Conservation (phyloP, 2,329 filamentous ascomycete genomes). For the Ophiobolus disseminans region DNA sequence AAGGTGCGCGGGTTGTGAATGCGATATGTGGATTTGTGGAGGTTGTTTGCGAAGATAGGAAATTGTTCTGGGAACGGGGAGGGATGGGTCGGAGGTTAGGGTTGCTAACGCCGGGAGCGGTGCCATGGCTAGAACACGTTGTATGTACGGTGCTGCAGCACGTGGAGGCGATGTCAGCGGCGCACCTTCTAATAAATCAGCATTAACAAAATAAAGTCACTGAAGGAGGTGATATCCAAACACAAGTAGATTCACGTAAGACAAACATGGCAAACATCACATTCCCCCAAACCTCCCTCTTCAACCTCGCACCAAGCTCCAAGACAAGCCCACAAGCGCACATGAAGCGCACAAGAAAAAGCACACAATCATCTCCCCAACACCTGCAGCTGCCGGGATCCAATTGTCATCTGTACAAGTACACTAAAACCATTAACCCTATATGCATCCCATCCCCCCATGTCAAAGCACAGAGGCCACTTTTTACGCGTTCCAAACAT, state of each 20-base stretch:
- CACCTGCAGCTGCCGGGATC: slow-evolving; percentile 8
- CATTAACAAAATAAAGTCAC: background rate
- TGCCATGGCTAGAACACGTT: slow-evolving; percentile 1
- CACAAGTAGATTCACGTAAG: background rate
- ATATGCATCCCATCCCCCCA: slow-evolving; percentile 26
- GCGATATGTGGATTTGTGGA: slow-evolving; percentile 17
- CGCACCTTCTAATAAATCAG: background rate
- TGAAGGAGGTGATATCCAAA: background rate
- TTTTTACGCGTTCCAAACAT: slow-evolving; percentile 17
- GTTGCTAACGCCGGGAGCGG: slow-evolving; percentile 4
- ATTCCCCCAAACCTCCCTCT: slow-evolving; percentile 13
- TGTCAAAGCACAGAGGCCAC: slow-evolving; percentile 20
- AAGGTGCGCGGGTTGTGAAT: slow-evolving; percentile 3
- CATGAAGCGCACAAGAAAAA: slow-evolving; percentile 18
- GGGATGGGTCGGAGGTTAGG: slow-evolving; percentile 18
- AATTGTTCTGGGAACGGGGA: slow-evolving; percentile 16
- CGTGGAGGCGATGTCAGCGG: slow-evolving; percentile 1
- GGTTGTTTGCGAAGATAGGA: too few relatives aligned
- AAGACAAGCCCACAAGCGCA: slow-evolving; percentile 11
- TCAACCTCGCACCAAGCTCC: slow-evolving; percentile 5
- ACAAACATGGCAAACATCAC: slow-evolving; percentile 6
- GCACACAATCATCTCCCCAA: slow-evolving; percentile 10
- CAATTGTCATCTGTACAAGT: slow-evolving; percentile 36
- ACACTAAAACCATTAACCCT: slow-evolving; percentile 28
- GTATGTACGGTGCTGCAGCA: background rate